Conservation (phyloP, 2,329 filamentous ascomycete species). For the Peltaster fructicola region DNA sequence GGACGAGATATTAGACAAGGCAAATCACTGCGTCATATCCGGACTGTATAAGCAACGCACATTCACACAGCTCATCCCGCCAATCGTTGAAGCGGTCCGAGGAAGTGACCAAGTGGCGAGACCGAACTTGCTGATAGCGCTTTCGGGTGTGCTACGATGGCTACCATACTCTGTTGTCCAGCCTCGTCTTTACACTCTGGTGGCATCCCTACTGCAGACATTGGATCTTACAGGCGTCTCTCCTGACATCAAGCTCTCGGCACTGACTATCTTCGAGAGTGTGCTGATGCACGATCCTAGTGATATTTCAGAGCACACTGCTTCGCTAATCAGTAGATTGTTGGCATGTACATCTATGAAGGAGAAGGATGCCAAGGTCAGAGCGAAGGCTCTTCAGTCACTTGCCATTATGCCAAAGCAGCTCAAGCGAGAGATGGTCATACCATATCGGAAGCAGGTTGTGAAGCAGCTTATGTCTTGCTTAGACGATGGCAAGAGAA, state of each 20-base stretch:
- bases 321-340: slow-evolving; percentile 38
- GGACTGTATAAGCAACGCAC: slow-evolving; percentile 45
- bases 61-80: slow-evolving; percentile 41
- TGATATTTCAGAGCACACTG: slow-evolving; percentile 36
- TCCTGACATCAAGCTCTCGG: slow-evolving; percentile 40
- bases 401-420: slow-evolving; percentile 30
- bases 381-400: slow-evolving; percentile 31
- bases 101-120: slow-evolving; percentile 29
- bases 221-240: slow-evolving; percentile 32
- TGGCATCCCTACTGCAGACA: slow-evolving; percentile 44
- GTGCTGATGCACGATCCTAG: slow-evolving; percentile 40
- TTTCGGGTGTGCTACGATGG: slow-evolving; percentile 42
- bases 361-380: slow-evolving; percentile 20
- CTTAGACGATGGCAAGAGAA: slow-evolving; percentile 45
- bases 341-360: slow-evolving; percentile 27
- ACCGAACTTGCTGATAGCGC: slow-evolving; percentile 43
- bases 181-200: slow-evolving; percentile 38
- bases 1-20: slow-evolving; percentile 41
- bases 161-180: slow-evolving; percentile 43
- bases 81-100: slow-evolving; percentile 36
- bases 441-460: slow-evolving; percentile 40
- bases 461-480: slow-evolving; percentile 35
- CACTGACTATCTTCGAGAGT: slow-evolving; percentile 39
- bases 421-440: slow-evolving; percentile 32
- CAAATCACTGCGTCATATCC: slow-evolving; percentile 44